phyloP scores from a whole-genome alignment of 257 asterid genomes.

The Solanum phureja region DNA sequence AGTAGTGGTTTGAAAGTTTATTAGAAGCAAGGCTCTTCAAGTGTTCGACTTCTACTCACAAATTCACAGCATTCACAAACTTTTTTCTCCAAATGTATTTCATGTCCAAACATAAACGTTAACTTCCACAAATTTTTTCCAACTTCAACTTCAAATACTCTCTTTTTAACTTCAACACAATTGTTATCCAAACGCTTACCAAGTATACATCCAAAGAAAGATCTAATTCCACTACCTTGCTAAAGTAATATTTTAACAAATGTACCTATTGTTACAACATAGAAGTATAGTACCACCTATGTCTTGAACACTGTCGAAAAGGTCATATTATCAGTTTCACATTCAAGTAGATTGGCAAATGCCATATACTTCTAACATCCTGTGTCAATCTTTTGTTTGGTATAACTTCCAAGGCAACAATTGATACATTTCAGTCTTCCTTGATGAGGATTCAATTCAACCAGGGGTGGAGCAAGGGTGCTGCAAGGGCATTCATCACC shows the following conservation, averaged over 20 bases:
- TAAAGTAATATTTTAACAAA: neutral
- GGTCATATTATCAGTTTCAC: neutral
- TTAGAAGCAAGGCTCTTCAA: too few species aligned
- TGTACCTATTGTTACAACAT: neutral
- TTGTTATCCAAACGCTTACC: neutral
- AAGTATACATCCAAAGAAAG: neutral
- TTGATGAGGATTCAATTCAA: neutral
- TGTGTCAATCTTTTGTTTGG: neutral
- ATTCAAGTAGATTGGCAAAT: neutral
- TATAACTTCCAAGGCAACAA: neutral
- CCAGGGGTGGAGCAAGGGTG: neutral
- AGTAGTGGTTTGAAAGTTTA: too few species aligned
- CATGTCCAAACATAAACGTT: too few species aligned
- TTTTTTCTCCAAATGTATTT: too few species aligned
- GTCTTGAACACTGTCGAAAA: neutral
- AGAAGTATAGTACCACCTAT: neutral
- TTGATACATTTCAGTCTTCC: neutral
- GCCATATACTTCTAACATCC: neutral
- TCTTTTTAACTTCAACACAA: neutral
- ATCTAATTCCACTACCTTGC: neutral
- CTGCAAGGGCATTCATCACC: neutral
- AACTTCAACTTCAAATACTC: too few species aligned
- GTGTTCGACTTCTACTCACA: too few species aligned
- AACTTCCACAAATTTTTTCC: too few species aligned
- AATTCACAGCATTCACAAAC: too few species aligned